phyloP scores from a whole-genome alignment of 345 rosid species.

The Salix koriyanagi region DNA sequence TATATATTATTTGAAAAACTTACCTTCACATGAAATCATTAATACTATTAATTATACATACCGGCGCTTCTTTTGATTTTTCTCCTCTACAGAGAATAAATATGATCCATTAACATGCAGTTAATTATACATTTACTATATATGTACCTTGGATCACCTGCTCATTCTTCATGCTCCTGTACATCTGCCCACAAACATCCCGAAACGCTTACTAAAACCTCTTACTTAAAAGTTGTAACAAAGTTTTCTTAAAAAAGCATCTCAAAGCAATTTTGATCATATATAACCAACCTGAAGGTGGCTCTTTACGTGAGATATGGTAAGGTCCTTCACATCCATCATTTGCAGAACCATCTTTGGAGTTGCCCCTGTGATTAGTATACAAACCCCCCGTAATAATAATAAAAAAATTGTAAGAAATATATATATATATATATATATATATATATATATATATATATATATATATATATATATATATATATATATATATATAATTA shows the following conservation, averaged over 20 bases:
- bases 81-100: too few species aligned
- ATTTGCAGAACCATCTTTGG: conserved; percentile 65
- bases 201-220: background rate
- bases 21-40: too few species aligned
- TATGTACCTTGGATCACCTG: conserved; percentile 51
- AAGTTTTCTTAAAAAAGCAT: background rate
- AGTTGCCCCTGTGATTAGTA: conserved; percentile 44
- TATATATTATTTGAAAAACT: too few species aligned
- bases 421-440: too few species aligned
- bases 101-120: too few species aligned
- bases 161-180: conserved; percentile 66
- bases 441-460: too few species aligned
- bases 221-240: background rate
- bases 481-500: too few species aligned
- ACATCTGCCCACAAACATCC: conserved; percentile 41
- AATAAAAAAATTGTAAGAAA: background rate
- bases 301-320: conserved; percentile 73
- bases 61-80: too few species aligned
- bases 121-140: too few species aligned
- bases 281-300: conserved; percentile 72
- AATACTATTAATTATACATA: too few species aligned
- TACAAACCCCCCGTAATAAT: background rate
- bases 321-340: conserved; percentile 61
- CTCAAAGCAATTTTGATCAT: background rate
- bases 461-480: too few species aligned